Evolutionary conservation across 352 stramenopile genomes (phyloP), one percentile per base, ranked within the genome.

Genomic region (Globisporangium paroecandrum): DNA sequence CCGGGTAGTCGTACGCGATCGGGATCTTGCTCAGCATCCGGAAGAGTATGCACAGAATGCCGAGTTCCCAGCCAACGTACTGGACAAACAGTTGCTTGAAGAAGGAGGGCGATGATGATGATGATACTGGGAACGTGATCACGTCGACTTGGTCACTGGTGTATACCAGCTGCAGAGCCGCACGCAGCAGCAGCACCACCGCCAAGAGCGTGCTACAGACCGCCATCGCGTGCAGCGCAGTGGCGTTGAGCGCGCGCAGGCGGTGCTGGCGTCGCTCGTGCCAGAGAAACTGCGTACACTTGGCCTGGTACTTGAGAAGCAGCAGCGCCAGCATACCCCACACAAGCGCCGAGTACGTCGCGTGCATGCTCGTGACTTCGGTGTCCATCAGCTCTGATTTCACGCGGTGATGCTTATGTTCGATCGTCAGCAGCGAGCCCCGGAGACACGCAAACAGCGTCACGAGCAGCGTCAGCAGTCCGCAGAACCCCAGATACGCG

Each of bases 251-350:
- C 8, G 54, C 57, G 5, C 57, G 55, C 27, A 58, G 56, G 6
- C 64, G 64, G 54, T 69, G 56, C n/a, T 53, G 41, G 0, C 56
- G 55, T 13, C 56, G 64, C 38, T 69, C 64, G 41, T 15, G 64
- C 64, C 64, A 69, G 8, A 69, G 38, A 25, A 69, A 64, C 47
- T 64, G 64, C 34, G 38, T 69, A 43, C 64, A 63, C 55, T 69
- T 49, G 20, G 56, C 64, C 20, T 69, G 64, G 46, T 64, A 69
- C 34, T 69, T 69, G 64, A 69, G 64, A 55, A 69, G 15, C 56
- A 69, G 34, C n/a, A 69, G 43, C 36, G 32, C 64, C 18, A 69
- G 54, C 29, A 60, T 20, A 12, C 20, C 61, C 64, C 64, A 69
- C 46, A 69, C n/a, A 12, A 63, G 34, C 29, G 64, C 41, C 13